Evolutionary conservation across 2,329 filamentous ascomycete species (phyloP), one percentile per base, ranked within the genome.

Genomic region (Tolypocladium amazonense): DNA sequence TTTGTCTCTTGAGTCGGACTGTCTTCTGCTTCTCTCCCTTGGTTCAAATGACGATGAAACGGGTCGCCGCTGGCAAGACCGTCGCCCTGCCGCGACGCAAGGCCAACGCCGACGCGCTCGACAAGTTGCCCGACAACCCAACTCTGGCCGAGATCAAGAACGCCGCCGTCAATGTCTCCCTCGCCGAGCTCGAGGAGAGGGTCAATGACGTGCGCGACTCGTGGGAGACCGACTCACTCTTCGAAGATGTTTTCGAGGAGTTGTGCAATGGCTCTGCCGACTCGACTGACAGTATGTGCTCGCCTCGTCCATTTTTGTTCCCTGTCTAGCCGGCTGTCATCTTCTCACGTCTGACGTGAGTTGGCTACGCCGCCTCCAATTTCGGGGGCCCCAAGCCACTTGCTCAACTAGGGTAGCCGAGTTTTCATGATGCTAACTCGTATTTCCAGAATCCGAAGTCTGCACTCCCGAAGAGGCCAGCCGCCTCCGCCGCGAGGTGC

Each of bases 381-480:
- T 50, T 50, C 45, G 12, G 15, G 25, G 25, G 45, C 6, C 25
- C 14, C 25, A 30, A 8, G 20, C 25, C 25, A 18, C 25, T 20
- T 27, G 15, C 1, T 64, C 50, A 15, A 35, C 50, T 12, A 18
- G 50, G 9, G 18, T n/a, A 8, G 12, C 18, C 59, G 18, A 14
- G 27, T 59, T 56, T 14, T 18, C 30, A 35, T 14, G 18, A 18
- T 38, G 33, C 58, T 56, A 52, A 39, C 27, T 47, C 23, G 20
- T 5, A 14, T 14, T 27, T 23, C 14, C 61, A 72, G 75, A 75
- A 66, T 69, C 81, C 43, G 80, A 81, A 61, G 75, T 76, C 33
- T 90, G 87, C 74, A 86, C 85, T 1, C 77, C 85, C 14, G 83
- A 89, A 63, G 88, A 96, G 75, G 85, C 88, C 33, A 77, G 81